A percentile compares a stretch with the other conserved stretches of the same genome.
Conservation (phyloP, 1,139 yeast species). For the Magnusiomyces fungicola region DNA sequence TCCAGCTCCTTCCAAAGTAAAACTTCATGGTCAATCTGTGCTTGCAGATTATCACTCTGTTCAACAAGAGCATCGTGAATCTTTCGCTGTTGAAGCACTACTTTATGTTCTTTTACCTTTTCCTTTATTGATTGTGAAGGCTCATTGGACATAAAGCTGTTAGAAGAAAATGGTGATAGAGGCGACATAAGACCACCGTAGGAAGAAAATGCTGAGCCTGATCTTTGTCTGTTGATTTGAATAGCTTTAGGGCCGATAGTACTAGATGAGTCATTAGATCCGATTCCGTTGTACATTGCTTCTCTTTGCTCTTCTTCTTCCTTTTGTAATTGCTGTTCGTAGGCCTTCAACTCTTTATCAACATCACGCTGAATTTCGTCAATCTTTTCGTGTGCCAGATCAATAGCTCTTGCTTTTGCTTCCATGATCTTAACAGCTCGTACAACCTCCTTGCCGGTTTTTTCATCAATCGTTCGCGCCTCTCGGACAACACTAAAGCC, state of each 20-base stretch:
- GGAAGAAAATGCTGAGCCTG: too few relatives aligned
- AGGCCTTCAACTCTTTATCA: background rate
- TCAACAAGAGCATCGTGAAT: background rate
- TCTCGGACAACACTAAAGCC: slow-evolving; percentile 88
- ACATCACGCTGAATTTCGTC: background rate
- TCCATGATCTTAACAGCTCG: slow-evolving; percentile 76
- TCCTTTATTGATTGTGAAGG: background rate
- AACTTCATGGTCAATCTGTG: slow-evolving; percentile 60
- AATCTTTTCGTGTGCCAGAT: background rate
- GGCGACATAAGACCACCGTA: too few relatives aligned
- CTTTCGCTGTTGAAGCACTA: slow-evolving; percentile 33
- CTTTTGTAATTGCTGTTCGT: background rate
- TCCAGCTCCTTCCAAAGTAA: slow-evolving; percentile 62
- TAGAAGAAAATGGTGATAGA: too few relatives aligned
- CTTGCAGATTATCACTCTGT: background rate
- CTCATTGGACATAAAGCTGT: too few relatives aligned
- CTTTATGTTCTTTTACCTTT: slow-evolving; percentile 17
- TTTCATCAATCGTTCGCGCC: slow-evolving; percentile 39
- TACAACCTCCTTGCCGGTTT: slow-evolving; percentile 34
- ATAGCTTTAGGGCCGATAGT: too few relatives aligned
- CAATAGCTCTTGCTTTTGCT: slow-evolving; percentile 14
- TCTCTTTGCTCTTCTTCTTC: too few relatives aligned
- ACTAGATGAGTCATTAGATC: too few relatives aligned
- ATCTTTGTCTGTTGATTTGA: too few relatives aligned
- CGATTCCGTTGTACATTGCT: too few relatives aligned